Evolutionary conservation across 2,329 filamentous ascomycete species (phyloP).

Genomic region (Nannizziopsis barbatae): DNA sequence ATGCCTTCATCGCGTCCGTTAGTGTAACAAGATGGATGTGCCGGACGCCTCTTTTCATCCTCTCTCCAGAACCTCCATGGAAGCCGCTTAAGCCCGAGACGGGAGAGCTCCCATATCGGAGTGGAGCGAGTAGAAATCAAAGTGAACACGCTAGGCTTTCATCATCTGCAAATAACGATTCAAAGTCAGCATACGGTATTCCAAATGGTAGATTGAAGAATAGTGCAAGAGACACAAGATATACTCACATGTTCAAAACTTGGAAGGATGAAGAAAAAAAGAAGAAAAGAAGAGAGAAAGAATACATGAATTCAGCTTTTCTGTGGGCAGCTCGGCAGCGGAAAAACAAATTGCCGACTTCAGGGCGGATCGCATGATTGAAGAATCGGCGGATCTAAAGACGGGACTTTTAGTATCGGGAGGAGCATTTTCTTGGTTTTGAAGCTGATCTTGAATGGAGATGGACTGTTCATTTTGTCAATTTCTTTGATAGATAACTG

Average conservation of each 20-base stretch:
- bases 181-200: conserved; percentile 16
- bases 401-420: not conserved
- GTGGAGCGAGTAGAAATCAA: conserved; percentile 63
- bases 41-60: conserved; percentile 97
- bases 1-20: conserved; percentile 95
- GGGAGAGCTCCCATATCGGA: conserved; percentile 70
- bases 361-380: not conserved
- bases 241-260: conserved; percentile 90
- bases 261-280: conserved; percentile 83
- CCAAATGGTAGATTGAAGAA: not conserved
- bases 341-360: not conserved
- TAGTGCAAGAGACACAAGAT: conserved; percentile 9
- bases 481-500: not conserved
- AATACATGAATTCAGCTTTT: not conserved
- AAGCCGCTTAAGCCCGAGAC: conserved; percentile 76
- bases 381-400: not conserved
- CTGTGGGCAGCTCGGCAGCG: not conserved
- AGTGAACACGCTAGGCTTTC: conserved; percentile 95
- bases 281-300: not conserved
- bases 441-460: not conserved
- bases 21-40: conserved; percentile 96
- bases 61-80: conserved; percentile 54
- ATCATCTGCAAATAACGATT: conserved; percentile 60
- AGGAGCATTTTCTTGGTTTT: not conserved
- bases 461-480: not conserved